Base-by-base conservation (phyloP, 257 asterid species). In the Fraxinus anomala region DNA sequence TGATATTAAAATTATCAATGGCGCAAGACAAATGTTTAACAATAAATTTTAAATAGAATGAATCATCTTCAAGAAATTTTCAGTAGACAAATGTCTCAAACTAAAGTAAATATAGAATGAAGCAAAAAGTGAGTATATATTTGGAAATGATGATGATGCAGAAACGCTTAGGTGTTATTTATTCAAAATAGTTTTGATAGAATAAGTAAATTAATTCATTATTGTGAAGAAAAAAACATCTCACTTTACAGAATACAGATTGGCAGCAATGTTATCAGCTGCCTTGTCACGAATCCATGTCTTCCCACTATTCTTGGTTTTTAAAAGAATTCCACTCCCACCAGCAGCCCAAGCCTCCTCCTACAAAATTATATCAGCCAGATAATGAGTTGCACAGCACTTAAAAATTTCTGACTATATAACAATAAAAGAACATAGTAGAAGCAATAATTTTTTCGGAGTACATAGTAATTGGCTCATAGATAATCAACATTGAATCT, bases 271-370 rank as follows among this genome's bases (percentile, higher is more conserved):
- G 83, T 91, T 89, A 82, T 96, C 98, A 51, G 97, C 99, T 37
- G 98, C 97, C 85, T 86, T 96, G 89, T 96, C 98, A 30, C 97
- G 97, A 44, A 68, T 80, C 98, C 99, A 96, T 56, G 91, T 75
- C 94, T 89, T 93, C 65, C 99, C 97, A 14, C 97, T 92, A 80
- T 96, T 92, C 0, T 87, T 92, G 68, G 99, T 90, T 86, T 95
- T 96, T 75, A 96, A 81, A 83, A 93, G 87, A 84, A 96, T 73
- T 39, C 98, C 99, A 81, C 99, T 96, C 44, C 99, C 97, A 80
- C 99, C 99, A 77, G 98, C 97, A 73, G 98, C 99, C 98, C 99
- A 92, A 54, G 98, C 99, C 85, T 95, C 98, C 26, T 84, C 98
- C 98, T 96, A 76, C 73, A 74, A 11, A 77, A 30, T 77, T 71